Conservation (phyloP, 2,329 filamentous ascomycete genomes). For the Botrytis hyacinthi region DNA sequence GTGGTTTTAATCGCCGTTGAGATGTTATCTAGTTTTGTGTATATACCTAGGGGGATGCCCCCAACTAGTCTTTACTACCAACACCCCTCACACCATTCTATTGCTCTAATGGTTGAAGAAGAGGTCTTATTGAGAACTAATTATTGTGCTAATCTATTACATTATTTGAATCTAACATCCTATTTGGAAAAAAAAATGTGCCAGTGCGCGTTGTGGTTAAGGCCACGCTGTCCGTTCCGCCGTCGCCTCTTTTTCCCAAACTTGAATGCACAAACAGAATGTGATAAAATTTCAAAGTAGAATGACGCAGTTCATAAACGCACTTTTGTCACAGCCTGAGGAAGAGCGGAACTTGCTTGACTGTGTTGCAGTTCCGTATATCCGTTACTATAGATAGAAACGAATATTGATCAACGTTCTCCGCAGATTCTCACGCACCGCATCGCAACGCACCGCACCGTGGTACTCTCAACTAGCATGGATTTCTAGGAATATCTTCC, state of each 20-base stretch:
- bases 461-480: neutral
- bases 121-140: neutral
- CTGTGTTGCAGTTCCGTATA: neutral
- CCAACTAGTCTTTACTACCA: neutral
- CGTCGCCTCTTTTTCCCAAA: neutral
- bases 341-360: rapidly evolving
- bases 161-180: neutral
- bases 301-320: neutral
- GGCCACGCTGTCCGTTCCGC: neutral
- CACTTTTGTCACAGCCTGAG: neutral
- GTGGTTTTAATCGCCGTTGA: neutral
- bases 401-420: neutral
- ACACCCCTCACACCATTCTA: neutral
- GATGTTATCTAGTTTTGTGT: neutral
- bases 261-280: neutral
- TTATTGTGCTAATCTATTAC: neutral
- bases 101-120: neutral
- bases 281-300: neutral
- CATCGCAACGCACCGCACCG: neutral
- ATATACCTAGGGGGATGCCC: neutral
- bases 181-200: neutral
- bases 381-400: neutral
- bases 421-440: neutral
- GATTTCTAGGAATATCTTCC: neutral
- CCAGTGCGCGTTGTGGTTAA: neutral